These are phyloP conservation scores for Pezicula rhizophila DNA, from an alignment of 2,329 filamentous ascomycete genomes.

Conservation along the genomic window DNA sequence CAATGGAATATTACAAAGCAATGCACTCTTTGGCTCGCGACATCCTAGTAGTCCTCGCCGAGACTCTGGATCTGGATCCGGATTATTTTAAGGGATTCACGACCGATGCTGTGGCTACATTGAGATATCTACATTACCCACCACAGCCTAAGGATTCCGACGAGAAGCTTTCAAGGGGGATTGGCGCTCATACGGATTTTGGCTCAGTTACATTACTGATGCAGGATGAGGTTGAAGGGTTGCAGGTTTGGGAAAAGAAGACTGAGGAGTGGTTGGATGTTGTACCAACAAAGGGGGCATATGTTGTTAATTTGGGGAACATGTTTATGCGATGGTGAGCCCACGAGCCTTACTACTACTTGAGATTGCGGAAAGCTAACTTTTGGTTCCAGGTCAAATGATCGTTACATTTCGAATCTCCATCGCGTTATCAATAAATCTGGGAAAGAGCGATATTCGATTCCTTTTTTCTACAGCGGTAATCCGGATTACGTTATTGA, in stretches of 20 bases:
- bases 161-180: slow-evolving; percentile 26
- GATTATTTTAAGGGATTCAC: slow-evolving; percentile 36
- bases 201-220: slow-evolving; percentile 46
- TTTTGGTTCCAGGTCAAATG: slow-evolving; percentile 31
- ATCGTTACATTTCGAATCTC: slow-evolving; percentile 41
- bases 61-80: slow-evolving; percentile 32
- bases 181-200: slow-evolving; percentile 45
- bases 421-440: slow-evolving; percentile 47
- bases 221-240: slow-evolving; percentile 39
- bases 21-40: slow-evolving; percentile 34
- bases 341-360: background rate
- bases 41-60: slow-evolving; percentile 34
- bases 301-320: slow-evolving; percentile 44
- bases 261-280: slow-evolving; percentile 36
- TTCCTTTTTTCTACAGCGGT: slow-evolving; percentile 46
- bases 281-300: slow-evolving; percentile 35
- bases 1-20: slow-evolving; percentile 34
- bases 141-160: slow-evolving; percentile 27
- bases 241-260: slow-evolving; percentile 39
- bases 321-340: slow-evolving; percentile 35
- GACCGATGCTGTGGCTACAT: slow-evolving; percentile 31
- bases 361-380: slow-evolving; percentile 20
- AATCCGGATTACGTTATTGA: slow-evolving; percentile 39
- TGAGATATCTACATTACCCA: slow-evolving; percentile 43
- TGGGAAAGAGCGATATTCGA: slow-evolving; percentile 41